Evolutionary conservation across 2,329 filamentous ascomycete genomes (phyloP).

Genomic region (Curvularia spicifera): DNA sequence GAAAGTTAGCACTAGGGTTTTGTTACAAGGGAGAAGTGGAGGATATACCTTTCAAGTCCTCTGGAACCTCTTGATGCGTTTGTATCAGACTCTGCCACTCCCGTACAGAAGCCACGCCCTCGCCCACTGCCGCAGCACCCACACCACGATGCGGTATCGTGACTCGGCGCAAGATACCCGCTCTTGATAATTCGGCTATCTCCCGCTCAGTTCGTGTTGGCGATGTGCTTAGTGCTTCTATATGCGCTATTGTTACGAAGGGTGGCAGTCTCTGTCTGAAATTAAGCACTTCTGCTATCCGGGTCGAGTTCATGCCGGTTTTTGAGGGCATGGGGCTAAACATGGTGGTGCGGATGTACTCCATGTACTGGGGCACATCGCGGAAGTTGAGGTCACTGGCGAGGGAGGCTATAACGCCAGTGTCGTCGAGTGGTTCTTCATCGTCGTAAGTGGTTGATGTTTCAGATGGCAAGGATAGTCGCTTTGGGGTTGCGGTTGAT

Average conservation of each 20-base stretch:
- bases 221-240: constrained; percentile 67
- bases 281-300: constrained; percentile 68
- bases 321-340: constrained; percentile 68
- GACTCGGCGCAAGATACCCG: constrained; percentile 66
- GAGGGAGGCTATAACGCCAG: constrained; percentile 63
- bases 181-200: constrained; percentile 64
- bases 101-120: constrained; percentile 65
- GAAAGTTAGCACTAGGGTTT: constrained; percentile 8
- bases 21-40: too few relatives aligned
- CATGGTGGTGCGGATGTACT: constrained; percentile 66
- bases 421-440: constrained; percentile 62
- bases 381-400: constrained; percentile 63
- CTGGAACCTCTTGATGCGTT: constrained; percentile 30
- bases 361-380: constrained; percentile 69
- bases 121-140: constrained; percentile 65
- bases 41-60: constrained; percentile 47
- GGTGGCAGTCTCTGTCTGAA: constrained; percentile 66
- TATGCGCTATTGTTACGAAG: constrained; percentile 69
- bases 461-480: constrained; percentile 29
- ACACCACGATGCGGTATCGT: constrained; percentile 66
- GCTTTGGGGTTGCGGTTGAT: constrained; percentile 46
- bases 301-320: constrained; percentile 68
- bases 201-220: constrained; percentile 72
- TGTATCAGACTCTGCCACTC: constrained; percentile 55
- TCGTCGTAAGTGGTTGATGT: constrained; percentile 39